Conservation (phyloP, 805 yeast genomes). For the Candida morakotiae region DNA sequence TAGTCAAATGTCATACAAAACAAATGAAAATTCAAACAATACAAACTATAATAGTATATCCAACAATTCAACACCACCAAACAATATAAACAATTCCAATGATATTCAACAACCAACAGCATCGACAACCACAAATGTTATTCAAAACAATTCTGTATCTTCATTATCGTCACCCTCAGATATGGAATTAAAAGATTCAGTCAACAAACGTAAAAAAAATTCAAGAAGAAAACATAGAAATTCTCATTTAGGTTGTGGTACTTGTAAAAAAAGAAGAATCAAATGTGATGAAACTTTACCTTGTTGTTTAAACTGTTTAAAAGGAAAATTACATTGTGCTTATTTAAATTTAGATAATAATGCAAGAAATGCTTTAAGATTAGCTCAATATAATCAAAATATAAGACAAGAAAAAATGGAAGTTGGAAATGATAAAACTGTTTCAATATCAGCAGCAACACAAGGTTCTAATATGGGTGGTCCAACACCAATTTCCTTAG, state of each 20-base stretch:
- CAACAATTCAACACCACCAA: not conserved
- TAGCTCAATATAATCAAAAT: conserved; percentile 46
- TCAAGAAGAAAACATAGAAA: conserved; percentile 60
- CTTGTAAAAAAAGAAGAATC: conserved; percentile 49
- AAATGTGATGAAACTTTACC: conserved; percentile 51
- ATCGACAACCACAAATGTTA: conserved; percentile 8
- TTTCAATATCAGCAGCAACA: not conserved
- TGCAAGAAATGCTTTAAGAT: conserved; percentile 45
- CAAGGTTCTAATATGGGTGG: not conserved
- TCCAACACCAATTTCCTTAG: not conserved
- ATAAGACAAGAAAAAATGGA: conserved; percentile 20
- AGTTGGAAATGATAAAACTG: conserved; percentile 6
- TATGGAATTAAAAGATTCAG: conserved; percentile 6
- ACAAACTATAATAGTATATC: no score
- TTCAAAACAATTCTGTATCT: not conserved
- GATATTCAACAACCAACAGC: not conserved
- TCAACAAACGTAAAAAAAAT: conserved; percentile 28
- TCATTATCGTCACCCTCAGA: conserved; percentile 1
- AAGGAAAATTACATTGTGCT: conserved; percentile 44
- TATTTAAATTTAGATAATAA: conserved; percentile 44
- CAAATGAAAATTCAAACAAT: no score
- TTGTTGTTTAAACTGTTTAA: conserved; percentile 43
- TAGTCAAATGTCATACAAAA: no score
- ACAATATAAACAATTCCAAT: not conserved
- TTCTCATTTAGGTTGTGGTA: conserved; percentile 72